Percentiles rank a stretch among this genome's conserved stretches.
These are phyloP conservation scores for Xerocomus amazonicus DNA, from an alignment of 1,284 basidiomycete species.

Conservation along the genomic window DNA sequence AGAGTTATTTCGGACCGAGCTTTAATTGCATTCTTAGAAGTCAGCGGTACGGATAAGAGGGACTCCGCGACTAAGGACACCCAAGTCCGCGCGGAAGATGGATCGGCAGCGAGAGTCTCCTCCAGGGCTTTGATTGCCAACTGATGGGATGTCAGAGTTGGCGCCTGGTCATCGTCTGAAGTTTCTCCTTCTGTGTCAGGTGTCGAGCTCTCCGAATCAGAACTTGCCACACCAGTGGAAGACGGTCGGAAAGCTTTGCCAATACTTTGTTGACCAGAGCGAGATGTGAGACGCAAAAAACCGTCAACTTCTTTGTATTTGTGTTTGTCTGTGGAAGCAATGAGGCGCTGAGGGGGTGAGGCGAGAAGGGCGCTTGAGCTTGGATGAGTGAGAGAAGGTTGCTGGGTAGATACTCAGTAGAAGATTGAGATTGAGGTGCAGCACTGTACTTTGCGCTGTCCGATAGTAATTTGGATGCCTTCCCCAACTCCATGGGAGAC, in stretches of 20 bases:
- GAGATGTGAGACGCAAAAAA: conserved; percentile 54
- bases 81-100: conserved; percentile 58
- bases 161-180: conserved; percentile 34
- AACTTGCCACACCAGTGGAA: conserved; percentile 33
- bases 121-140: conserved; percentile 57
- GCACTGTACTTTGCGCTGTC: conserved; percentile 45
- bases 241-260: conserved; percentile 51
- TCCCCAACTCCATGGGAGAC: conserved; percentile 48
- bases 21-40: conserved; percentile 62
- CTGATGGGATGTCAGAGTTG: conserved; percentile 51
- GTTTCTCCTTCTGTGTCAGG: conserved; percentile 35
- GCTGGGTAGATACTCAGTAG: conserved; percentile 34
- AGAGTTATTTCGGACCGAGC: conserved; percentile 67
- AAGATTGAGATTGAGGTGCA: conserved; percentile 1
- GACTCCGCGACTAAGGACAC: conserved; percentile 61
- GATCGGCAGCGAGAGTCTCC: conserved; percentile 47
- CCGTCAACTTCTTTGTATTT: conserved; percentile 64
- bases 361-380: conserved; percentile 49
- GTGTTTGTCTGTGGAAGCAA: conserved; percentile 35
- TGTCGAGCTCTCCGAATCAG: conserved; percentile 43
- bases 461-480: conserved; percentile 58
- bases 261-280: conserved; percentile 29
- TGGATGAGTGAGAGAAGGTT: conserved; percentile 54
- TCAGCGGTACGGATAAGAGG: conserved; percentile 52
- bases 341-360: conserved; percentile 44